A percentile compares a stretch with the other conserved stretches of the same genome.
Conservation (phyloP, 2,329 filamentous ascomycete species). For the Phialophora verrucosa region DNA sequence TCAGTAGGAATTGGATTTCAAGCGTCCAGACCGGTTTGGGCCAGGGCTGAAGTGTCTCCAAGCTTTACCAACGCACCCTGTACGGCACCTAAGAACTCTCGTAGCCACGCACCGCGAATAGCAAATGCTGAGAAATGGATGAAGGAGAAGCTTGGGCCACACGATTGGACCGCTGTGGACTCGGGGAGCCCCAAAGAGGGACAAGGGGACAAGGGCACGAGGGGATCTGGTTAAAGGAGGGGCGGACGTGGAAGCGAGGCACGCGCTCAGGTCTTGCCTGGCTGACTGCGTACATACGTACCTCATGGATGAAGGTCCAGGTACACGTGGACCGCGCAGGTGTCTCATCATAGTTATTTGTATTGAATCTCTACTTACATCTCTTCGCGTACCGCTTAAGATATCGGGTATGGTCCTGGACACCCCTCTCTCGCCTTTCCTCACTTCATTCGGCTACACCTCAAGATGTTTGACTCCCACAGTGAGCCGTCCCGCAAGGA, state of each 20-base stretch:
- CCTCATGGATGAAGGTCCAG: neutral
- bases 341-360: conserved; percentile 1
- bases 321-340: neutral
- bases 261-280: conserved; percentile 21
- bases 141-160: conserved; percentile 9
- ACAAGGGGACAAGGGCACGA: neutral
- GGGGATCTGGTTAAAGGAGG: conserved; percentile 4
- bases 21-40: conserved; percentile 16
- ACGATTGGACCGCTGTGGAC: neutral
- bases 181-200: conserved; percentile 3
- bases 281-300: neutral
- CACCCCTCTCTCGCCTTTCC: neutral
- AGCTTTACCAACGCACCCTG: conserved; percentile 1
- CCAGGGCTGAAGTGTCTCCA: conserved; percentile 25
- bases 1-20: conserved; percentile 17
- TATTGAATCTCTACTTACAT: neutral
- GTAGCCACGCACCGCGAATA: neutral
- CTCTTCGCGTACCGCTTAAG: neutral
- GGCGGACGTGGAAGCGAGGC: conserved; percentile 22
- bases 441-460: neutral
- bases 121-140: conserved; percentile 10
- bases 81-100: neutral
- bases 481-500: conserved; percentile 43
- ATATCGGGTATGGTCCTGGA: neutral
- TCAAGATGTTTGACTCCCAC: conserved; percentile 53